A percentile compares a stretch with the other conserved stretches of the same genome.
Conservation (phyloP, 306 rosid genomes). For the Castanea sativa region DNA sequence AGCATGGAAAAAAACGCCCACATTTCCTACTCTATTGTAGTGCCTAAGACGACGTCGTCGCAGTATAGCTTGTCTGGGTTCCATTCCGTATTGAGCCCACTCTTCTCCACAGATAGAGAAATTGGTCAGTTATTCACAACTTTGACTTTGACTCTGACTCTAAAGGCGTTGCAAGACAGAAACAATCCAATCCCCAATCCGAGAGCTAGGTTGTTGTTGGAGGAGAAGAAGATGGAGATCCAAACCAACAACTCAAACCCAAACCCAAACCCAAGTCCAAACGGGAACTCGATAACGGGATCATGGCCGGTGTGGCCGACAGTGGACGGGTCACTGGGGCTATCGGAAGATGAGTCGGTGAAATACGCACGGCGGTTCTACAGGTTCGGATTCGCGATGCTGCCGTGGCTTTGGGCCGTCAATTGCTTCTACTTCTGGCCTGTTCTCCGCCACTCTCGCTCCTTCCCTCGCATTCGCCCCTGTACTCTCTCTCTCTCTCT, state of each 20-base stretch:
- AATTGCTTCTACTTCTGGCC: slow-evolving; percentile 99
- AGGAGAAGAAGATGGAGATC: slow-evolving; percentile 33
- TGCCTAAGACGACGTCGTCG: too few relatives aligned
- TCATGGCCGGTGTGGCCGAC: slow-evolving; percentile 74
- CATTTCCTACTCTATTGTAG: too few relatives aligned
- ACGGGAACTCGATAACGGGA: slow-evolving; percentile 28
- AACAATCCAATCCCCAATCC: too few relatives aligned
- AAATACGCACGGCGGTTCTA: slow-evolving; percentile 73
- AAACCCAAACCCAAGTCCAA: slow-evolving; percentile 24
- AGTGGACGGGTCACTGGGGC: slow-evolving; percentile 70
- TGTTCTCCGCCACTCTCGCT: slow-evolving; percentile 67
- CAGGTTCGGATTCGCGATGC: slow-evolving; percentile 74
- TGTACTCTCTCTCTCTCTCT: slow-evolving; percentile 40
- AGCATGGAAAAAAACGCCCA: too few relatives aligned
- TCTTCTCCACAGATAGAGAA: too few relatives aligned
- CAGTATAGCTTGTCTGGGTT: too few relatives aligned
- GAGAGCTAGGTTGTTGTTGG: not conserved
- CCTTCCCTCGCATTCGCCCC: slow-evolving; percentile 77
- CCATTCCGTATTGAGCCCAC: too few relatives aligned
- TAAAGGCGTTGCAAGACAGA: too few relatives aligned
- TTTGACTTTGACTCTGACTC: too few relatives aligned
- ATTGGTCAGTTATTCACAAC: too few relatives aligned
- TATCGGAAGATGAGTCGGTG: slow-evolving; percentile 77
- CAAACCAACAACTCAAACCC: slow-evolving; percentile 14
- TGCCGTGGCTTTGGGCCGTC: slow-evolving; percentile 92